Base-by-base conservation (phyloP, 495 filamentous ascomycete species). In the Cenococcum geophilum region DNA sequence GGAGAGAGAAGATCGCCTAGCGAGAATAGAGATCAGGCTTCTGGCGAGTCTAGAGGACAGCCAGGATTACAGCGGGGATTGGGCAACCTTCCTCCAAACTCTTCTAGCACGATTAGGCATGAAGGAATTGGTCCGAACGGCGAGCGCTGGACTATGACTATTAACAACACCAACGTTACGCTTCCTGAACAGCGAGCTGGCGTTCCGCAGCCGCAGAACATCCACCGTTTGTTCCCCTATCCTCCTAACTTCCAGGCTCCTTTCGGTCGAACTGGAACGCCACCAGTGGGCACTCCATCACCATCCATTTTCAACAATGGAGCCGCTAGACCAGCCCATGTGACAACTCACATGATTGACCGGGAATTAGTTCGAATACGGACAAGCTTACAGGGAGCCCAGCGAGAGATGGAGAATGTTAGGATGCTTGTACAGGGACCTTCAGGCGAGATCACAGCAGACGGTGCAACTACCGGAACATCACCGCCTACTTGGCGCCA, bases 111-210 rank as follows among this genome's bases (percentile, higher is more conserved):
- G 5, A 63, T 66, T 42, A 63, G 63, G n/a, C 63, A 66, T 18
- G 64, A 64, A 57, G 57, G 55, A 32, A 58, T 69, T 37, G 69
- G 67, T 1, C 69, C 69, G 11, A 66, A 69, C 45, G 69, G 67
- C 9, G 59, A 65, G 32, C 64, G 67, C 35, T 69, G 61, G 61
- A 65, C 62, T 16, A 48, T 69, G 54, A 71, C 67, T 8, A 14
- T 62, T 16, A 69, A 67, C 58, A 63, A 63, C 51, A 68, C 61
- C n/a, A 66, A 50, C 42, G 22, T 65, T 12, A 60, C 60, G n/a
- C n/a, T 54, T 27, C 57, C 57, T 36, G 48, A 18, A 35, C 50
- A 36, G 21, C 27, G 27, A 6, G 21, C 58, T 12, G 43, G 16
- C 9, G 16, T n/a, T 48, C 47, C 47, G 51, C 52, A 62, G 18